Base-by-base conservation (phyloP, 75 land plant genomes). In the Azolla pinnata region DNA sequence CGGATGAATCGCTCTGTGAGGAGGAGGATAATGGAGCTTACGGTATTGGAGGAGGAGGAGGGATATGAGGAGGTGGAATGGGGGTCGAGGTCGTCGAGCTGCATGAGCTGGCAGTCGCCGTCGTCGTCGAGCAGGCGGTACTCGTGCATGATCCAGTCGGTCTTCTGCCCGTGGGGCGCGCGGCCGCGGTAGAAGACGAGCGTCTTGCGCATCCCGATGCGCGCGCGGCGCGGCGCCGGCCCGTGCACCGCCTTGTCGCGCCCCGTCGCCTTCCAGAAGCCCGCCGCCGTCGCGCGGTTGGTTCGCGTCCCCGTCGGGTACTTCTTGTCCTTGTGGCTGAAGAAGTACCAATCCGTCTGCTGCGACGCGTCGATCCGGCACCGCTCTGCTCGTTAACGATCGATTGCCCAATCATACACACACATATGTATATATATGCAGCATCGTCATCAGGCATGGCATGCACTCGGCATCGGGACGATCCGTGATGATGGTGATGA, bases 121-220 rank as follows among this genome's bases (percentile, higher is more conserved):
- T 67, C 47, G 8, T 46, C 50, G 51, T 59, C 60, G 16, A 38
- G 70, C 59, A 84, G 87, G 20, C 87, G 50, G 53, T 82, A 84
- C 29, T 84, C 87, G 42, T 84, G 84, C 87, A 84, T 81, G 70
- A 84, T 82, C 87, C 87, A 84, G 40, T 81, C 84, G 0, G 87
- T 77, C 34, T 81, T 83, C 63, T 77, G 81, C 9, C 87, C 87
- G 46, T 84, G 73, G 20, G 87, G 87, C 21, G 87, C 84, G 58
- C 87, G 35, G 44, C 87, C 87, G 46, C 57, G 67, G 67, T 84
- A 84, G 71, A 84, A 84, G 2, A 84, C 87, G 4, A 85, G 73
- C 1, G 87, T 84, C 60, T 84, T 84, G 34, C 84, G 54, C 79
- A 81, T 71, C 8, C 87, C 87, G 33, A 82, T 75, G 33, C 75